phyloP scores from a whole-genome alignment of 192 early-diverging fungal genomes.

The Lobosporangium transversale region DNA sequence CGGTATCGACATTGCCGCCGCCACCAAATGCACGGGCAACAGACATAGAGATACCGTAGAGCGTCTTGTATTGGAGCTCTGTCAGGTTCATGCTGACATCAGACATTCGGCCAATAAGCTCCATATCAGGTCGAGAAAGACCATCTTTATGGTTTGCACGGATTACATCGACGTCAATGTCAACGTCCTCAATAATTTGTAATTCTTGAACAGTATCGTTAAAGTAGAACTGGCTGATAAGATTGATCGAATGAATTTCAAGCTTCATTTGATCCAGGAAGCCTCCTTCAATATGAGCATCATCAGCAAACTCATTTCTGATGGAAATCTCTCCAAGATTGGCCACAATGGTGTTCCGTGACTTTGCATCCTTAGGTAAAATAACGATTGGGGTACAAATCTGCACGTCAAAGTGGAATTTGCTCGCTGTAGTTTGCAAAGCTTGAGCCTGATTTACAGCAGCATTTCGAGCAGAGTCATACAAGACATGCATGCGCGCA shows the following conservation, averaged over 20 bases:
- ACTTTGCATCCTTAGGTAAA: conserved; percentile 71
- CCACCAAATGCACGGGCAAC: conserved; percentile 59
- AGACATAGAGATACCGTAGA: conserved; percentile 72
- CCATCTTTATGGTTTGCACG: conserved; percentile 64
- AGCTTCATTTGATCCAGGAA: conserved; percentile 71
- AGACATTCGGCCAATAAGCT: conserved; percentile 73
- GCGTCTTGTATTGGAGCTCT: conserved; percentile 84
- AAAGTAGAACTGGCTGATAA: conserved; percentile 61
- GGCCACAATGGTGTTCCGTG: conserved; percentile 73
- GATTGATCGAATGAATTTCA: conserved; percentile 67
- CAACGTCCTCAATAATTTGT: conserved; percentile 88
- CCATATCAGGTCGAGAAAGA: conserved; percentile 65
- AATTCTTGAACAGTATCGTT: conserved; percentile 62
- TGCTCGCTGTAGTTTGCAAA: conserved; percentile 79
- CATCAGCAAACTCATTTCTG: conserved; percentile 74
- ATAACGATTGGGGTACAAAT: conserved; percentile 88
- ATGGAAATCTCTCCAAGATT: conserved; percentile 91
- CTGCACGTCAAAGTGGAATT: conserved; percentile 85
- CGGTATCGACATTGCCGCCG: conserved; percentile 24
- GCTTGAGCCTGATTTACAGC: conserved; percentile 82
- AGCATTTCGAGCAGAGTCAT: conserved; percentile 89
- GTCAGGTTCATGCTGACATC: conserved; percentile 84
- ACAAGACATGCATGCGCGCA: conserved; percentile 84
- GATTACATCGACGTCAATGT: conserved; percentile 76
- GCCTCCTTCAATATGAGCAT: conserved; percentile 58